Percentiles rank a stretch among this genome's conserved stretches.
Evolutionary conservation across 768 basidiomycete genomes (phyloP).

Genomic region (Kwoniella newhampshirensis): DNA sequence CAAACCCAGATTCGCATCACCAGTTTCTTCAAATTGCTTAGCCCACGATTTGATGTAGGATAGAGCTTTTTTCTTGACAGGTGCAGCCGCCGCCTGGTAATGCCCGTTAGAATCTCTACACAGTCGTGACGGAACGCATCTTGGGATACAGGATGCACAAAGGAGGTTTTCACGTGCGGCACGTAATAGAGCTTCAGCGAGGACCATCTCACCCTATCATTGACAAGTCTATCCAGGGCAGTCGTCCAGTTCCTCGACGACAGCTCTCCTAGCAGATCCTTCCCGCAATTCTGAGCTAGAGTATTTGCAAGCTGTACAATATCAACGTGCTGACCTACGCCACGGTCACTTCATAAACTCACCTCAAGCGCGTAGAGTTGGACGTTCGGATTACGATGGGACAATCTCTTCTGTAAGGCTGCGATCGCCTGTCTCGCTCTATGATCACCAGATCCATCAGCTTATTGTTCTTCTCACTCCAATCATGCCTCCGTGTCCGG

Average conservation of each 20-base stretch:
- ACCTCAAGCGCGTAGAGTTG: slow-evolving; percentile 85
- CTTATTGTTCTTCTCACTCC: too few species aligned
- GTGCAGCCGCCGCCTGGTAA: slow-evolving; percentile 81
- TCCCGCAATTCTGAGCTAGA: slow-evolving; percentile 84
- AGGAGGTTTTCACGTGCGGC: too few species aligned
- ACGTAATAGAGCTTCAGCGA: too few species aligned
- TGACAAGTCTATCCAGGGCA: slow-evolving; percentile 79
- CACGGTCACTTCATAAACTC: slow-evolving; percentile 13
- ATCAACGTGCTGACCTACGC: not conserved
- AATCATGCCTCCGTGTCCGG: too few species aligned
- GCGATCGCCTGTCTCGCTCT: slow-evolving; percentile 85
- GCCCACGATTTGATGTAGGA: slow-evolving; percentile 77
- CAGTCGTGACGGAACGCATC: too few species aligned
- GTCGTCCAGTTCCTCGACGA: slow-evolving; percentile 87
- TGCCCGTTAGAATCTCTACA: too few species aligned
- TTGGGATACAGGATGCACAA: too few species aligned
- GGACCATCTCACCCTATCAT: slow-evolving; percentile 81
- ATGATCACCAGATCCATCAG: not conserved
- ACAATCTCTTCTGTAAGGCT: slow-evolving; percentile 80
- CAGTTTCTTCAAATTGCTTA: slow-evolving; percentile 67
- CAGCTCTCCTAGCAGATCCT: slow-evolving; percentile 78
- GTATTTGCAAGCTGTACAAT: slow-evolving; percentile 68
- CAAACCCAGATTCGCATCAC: slow-evolving; percentile 73
- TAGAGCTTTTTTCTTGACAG: slow-evolving; percentile 76
- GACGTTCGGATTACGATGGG: slow-evolving; percentile 93